Evolutionary conservation across 805 yeast species (phyloP), one percentile per base, ranked within the genome.

Genomic region (Sungouiella thailandica): DNA sequence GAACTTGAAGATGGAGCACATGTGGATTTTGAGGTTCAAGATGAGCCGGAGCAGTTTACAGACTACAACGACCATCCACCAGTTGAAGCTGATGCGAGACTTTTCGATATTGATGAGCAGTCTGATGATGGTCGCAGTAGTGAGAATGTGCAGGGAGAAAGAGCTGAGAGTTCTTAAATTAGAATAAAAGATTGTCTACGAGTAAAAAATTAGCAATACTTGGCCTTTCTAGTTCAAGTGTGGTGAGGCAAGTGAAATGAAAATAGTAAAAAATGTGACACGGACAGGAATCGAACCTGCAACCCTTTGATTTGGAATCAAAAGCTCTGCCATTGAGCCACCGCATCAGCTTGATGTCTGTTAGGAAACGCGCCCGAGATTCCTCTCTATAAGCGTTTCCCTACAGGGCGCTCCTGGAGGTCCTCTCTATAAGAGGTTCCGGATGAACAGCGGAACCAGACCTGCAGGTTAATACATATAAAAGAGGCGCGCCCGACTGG

Each of bases 1-100:
- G 70, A 61, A 29, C 34, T 58, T 14, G 58, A 53, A 25, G 60
- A 58, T 12, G 66, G 57, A 5, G 49, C 53, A 7, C 58, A 50
- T 14, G 43, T 41, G 24, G 47, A 50, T 20, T 50, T 50, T 29
- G 57, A 52, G 7, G 39, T 46, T 9, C 49, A 47, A 2, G 51
- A 49, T 10, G 48, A 42, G 13, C 44, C 40, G 10, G 53, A 47
- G 8, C 47, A 43, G 13, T 47, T 39, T 16, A 37, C 36, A 2
- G 48, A 38, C 15, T 45, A 36, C 26, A 18, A 36, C 7, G 41
- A 35, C n/a, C 28, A 39, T 13, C 44, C 44, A 11, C 44, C 44
- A 11, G 36, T 25, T 2, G 31, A 36, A n/a, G 47, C 40, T 13
- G 52, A 47, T 17, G 43, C 44, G 12, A 38, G 58, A 17, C 55